Conservation (phyloP, 208 protist species). For the Entamoeba invadens region DNA sequence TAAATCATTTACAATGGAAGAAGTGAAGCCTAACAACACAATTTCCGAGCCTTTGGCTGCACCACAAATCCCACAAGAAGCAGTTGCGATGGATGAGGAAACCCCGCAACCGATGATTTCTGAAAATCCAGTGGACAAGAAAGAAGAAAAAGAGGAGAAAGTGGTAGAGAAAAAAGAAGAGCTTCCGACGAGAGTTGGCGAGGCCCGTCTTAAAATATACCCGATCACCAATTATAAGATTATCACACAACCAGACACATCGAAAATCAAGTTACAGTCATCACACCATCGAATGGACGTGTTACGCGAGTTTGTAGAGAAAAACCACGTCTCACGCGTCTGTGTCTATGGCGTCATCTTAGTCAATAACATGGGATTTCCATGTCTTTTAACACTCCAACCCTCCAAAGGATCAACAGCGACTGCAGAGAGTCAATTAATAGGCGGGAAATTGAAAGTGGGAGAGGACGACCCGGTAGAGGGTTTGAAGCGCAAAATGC, state of each 20-base stretch:
- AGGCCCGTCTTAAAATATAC: not conserved
- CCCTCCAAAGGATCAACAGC: not conserved
- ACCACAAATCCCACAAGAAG: no score
- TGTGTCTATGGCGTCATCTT: not conserved
- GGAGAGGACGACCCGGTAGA: not conserved
- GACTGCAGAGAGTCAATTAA: not conserved
- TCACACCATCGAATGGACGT: not conserved
- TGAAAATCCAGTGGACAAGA: not conserved
- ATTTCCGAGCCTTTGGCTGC: no score
- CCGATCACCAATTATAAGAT: not conserved
- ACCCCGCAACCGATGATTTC: no score
- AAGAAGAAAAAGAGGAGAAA: not conserved
- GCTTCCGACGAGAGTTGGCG: not conserved
- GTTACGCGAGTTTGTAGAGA: not conserved
- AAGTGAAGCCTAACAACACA: no score
- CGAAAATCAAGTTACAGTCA: not conserved
- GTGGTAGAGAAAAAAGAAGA: not conserved
- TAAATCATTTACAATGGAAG: no score
- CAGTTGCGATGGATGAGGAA: no score
- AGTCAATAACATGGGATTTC: not conserved
- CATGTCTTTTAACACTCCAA: not conserved
- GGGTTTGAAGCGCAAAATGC: not conserved
- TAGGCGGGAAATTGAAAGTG: not conserved
- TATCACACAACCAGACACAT: not conserved
- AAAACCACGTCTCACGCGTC: not conserved